Conservation (phyloP, 2,329 filamentous ascomycete genomes). For the Alternaria postmessia region DNA sequence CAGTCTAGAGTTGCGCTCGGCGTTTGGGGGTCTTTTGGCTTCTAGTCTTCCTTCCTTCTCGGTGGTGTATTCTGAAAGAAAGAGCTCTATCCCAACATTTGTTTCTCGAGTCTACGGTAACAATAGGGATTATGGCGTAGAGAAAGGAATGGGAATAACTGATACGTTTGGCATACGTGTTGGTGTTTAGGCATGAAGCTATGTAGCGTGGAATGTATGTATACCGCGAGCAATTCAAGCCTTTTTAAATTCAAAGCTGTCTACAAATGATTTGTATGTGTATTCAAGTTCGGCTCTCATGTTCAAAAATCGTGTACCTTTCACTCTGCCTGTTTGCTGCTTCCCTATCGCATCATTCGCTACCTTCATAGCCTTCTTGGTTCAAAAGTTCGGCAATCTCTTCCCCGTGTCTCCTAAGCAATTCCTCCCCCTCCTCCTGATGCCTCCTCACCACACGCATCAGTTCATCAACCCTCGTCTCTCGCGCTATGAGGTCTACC, state of each 20-base stretch:
- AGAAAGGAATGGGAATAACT: conserved; percentile 9
- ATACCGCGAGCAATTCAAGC: conserved; percentile 13
- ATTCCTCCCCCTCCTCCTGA: conserved; percentile 6
- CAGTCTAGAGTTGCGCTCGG: conserved; percentile 18
- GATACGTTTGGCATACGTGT: conserved; percentile 6
- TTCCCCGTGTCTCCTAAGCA: conserved; percentile 9
- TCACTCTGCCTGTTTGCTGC: neutral
- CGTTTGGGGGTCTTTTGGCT: conserved; percentile 20
- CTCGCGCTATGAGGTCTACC: neutral
- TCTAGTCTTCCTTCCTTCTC: conserved; percentile 22
- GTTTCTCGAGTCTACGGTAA: conserved; percentile 25
- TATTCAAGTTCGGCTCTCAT: neutral
- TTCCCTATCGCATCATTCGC: neutral
- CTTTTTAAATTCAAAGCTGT: neutral
- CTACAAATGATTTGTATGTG: neutral
- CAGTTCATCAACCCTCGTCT: neutral
- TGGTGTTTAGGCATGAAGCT: neutral
- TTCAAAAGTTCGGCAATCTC: neutral
- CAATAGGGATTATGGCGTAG: conserved; percentile 20
- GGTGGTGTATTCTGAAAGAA: conserved; percentile 8
- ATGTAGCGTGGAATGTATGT: conserved; percentile 7
- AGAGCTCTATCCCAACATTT: conserved; percentile 26
- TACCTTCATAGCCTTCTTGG: neutral
- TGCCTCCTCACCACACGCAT: conserved; percentile 6
- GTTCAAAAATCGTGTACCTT: neutral